Base-by-base conservation (phyloP, 2,329 filamentous ascomycete genomes). In the Magnaporthiopsis rhizophila region DNA sequence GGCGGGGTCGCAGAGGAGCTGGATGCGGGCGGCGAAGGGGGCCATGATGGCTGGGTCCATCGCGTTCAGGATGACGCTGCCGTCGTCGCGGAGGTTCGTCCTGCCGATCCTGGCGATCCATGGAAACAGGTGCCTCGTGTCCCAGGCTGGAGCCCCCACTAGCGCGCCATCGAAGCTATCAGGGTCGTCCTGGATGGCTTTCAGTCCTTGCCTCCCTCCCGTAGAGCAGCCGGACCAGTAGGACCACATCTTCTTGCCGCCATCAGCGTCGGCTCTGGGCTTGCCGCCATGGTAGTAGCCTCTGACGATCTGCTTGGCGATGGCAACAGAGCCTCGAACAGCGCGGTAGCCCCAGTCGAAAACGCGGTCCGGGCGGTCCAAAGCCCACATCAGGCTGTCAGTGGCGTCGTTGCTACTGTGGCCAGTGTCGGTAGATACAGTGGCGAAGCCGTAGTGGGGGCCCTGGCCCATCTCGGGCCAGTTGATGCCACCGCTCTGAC, bases 191-290 rank as follows among this genome's bases (percentile, higher is more conserved):
- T 86, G 80, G 4, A 80, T 75, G 65, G 82, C 79, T 66, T 81
- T 83, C 11, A 85, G 72, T 2, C 83, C 84, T 72, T 86, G 83
- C 0, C 84, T 74, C 0, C 84, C 84, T n/a, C 85, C 85, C 0
- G 83, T 86, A 0, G 82, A 85, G 71, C 83, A 86, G 28, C 84
- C 85, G 36, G 78, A 76, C 69, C 81, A 86, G 72, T 86, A 86
- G 8, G 79, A 81, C 70, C 80, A 80, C 7, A 74, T 70, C 57
- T 74, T 74, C 3, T 70, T 64, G 21, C 67, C 62, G 7, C 73
- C 71, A 7, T 24, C 45, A 2, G 7, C 21, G 18, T 53, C 45
- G 21, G 18, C 13, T 11, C 18, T 24, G 21, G 76, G 72, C 36
- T 78, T 76, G 1, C 72, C 69, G 15, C 69, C 62, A 15, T 71